Conservation (phyloP, 495 filamentous ascomycete species). For the Tetracladium setigerum region DNA sequence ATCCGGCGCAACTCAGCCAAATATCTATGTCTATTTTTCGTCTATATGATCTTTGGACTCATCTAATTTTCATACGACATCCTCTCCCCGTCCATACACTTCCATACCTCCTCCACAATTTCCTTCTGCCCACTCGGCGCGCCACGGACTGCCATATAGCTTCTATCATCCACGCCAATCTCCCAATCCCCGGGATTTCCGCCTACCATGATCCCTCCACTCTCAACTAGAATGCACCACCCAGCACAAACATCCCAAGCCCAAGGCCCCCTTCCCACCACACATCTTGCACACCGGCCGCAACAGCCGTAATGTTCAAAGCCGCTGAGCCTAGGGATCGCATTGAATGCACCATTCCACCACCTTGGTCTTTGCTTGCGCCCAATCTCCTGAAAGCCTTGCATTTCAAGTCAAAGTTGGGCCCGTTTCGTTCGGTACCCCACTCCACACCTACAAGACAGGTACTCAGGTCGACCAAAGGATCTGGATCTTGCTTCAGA, state of each 20-base stretch:
- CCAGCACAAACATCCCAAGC: constrained; percentile 92
- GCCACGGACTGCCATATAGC: constrained; percentile 70
- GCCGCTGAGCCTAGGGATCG: constrained; percentile 73
- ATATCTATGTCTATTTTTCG: too few relatives aligned
- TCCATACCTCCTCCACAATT: constrained; percentile 80
- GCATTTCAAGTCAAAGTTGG: constrained; percentile 68
- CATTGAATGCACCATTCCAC: constrained; percentile 78
- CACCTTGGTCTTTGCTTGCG: constrained; percentile 54
- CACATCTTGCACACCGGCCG: constrained; percentile 67
- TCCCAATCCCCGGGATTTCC: constrained; percentile 76
- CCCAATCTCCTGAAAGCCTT: constrained; percentile 63
- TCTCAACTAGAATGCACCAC: constrained; percentile 82
- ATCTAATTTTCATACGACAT: constrained; percentile 42
- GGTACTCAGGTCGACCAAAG: constrained; percentile 49
- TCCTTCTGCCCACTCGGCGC: constrained; percentile 60
- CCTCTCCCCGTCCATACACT: constrained; percentile 38
- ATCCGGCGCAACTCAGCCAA: too few relatives aligned
- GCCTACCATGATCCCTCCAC: constrained; percentile 72
- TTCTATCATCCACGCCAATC: constrained; percentile 62
- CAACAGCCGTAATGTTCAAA: constrained; percentile 76
- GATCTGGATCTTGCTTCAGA: constrained; percentile 47
- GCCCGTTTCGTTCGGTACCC: constrained; percentile 64
- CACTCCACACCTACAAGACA: constrained; percentile 70
- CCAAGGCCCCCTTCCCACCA: constrained; percentile 97
- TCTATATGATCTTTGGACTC: too few relatives aligned